A percentile compares a stretch with the other conserved stretches of the same genome.
phyloP scores from a whole-genome alignment of 768 basidiomycete genomes.

The Termitomyces sp. region DNA sequence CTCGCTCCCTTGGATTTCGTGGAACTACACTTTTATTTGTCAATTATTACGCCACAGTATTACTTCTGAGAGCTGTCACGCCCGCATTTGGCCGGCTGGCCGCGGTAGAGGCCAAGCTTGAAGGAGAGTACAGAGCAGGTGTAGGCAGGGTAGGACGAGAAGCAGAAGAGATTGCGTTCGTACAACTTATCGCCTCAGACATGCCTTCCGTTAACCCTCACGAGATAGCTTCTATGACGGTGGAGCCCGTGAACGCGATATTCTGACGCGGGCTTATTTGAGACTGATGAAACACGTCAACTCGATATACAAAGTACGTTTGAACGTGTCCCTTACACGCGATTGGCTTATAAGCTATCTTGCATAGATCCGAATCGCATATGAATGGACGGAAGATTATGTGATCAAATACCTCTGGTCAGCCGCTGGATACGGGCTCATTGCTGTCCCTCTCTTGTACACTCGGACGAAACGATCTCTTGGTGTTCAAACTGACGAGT shows the following conservation, averaged over 20 bases:
- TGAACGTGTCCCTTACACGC: not conserved
- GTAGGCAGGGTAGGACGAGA: conserved; percentile 85
- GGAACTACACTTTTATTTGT: conserved; percentile 77
- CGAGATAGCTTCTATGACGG: conserved; percentile 84
- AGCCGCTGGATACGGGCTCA: conserved; percentile 86
- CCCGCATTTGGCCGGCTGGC: conserved; percentile 92
- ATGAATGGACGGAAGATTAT: conserved; percentile 96
- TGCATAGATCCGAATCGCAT: conserved; percentile 77
- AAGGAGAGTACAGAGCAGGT: conserved; percentile 90
- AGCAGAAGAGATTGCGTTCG: conserved; percentile 89
- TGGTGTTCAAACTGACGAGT: conserved; percentile 18
- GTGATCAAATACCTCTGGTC: conserved; percentile 97
- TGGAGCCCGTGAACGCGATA: conserved; percentile 76
- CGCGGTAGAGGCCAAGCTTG: conserved; percentile 79
- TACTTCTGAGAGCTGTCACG: conserved; percentile 79
- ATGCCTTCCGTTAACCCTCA: not conserved
- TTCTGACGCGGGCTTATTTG: conserved; percentile 74
- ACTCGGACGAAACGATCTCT: conserved; percentile 48
- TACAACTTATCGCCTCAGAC: conserved; percentile 11
- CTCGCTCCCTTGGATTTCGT: conserved; percentile 80
- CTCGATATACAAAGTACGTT: conserved; percentile 77
- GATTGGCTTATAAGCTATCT: not conserved
- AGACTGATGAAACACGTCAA: conserved; percentile 86
- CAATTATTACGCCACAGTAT: conserved; percentile 86
- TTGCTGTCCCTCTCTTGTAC: conserved; percentile 86